Conservation (phyloP, 176 grass and related monocot species). For the Guadua angustifolia region DNA sequence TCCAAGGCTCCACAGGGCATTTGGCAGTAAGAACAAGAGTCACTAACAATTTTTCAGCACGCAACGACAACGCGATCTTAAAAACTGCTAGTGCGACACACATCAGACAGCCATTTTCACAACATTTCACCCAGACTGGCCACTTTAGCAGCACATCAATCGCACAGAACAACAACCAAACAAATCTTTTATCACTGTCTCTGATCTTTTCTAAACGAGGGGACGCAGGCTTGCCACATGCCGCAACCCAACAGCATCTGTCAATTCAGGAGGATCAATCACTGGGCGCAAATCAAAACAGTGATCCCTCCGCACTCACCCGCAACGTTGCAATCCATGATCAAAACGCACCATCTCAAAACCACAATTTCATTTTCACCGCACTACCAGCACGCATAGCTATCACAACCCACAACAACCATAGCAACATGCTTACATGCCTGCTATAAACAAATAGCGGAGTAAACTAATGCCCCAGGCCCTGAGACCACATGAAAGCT, state of each 20-base stretch:
- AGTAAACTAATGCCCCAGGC: not conserved
- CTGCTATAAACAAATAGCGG: not conserved
- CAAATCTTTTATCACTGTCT: not conserved
- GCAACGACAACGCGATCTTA: not conserved
- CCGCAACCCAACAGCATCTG: not conserved
- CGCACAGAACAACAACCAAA: not conserved
- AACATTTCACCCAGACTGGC: not conserved
- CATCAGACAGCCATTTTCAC: conserved; percentile 18
- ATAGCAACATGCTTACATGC: not conserved
- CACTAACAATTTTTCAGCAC: not conserved
- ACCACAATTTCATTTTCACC: not conserved
- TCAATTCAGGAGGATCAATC: not conserved
- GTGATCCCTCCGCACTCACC: not conserved
- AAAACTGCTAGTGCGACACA: not conserved
- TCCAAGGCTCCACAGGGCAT: not conserved
- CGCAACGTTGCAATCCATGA: conserved; percentile 22
- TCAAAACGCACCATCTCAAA: not conserved
- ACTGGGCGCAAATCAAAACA: not conserved
- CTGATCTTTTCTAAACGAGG: not conserved
- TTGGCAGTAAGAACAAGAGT: not conserved
- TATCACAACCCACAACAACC: not conserved
- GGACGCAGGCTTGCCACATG: not conserved
- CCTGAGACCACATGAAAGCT: not conserved
- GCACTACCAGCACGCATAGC: not conserved
- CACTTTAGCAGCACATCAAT: not conserved